These are phyloP conservation scores for Linum trigynum DNA, from an alignment of 345 rosid species.

Conservation along the genomic window DNA sequence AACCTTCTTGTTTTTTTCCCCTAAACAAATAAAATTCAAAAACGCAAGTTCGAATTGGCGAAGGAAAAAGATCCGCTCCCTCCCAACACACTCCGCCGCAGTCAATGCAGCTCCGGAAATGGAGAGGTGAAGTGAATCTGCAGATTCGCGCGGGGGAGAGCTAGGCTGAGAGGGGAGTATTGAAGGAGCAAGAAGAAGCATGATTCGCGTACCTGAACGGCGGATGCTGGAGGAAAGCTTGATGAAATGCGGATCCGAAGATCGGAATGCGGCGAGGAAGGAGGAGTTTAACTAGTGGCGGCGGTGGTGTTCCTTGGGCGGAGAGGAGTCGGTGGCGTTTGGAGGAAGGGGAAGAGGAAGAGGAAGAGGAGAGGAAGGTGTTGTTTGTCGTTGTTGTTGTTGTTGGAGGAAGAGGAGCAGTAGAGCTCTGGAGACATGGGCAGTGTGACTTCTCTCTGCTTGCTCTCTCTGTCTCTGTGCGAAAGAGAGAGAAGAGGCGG, in stretches of 20 bases:
- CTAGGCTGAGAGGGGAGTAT: background rate
- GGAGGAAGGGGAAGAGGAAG: background rate
- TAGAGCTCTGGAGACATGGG: background rate
- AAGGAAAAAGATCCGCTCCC: too few relatives aligned
- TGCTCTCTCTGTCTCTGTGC: background rate
- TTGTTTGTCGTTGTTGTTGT: background rate
- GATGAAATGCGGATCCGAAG: background rate
- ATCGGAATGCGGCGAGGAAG: background rate
- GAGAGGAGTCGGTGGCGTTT: background rate
- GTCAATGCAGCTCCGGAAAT: too few relatives aligned
- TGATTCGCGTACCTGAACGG: background rate
- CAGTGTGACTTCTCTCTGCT: background rate
- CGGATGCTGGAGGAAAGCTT: background rate
- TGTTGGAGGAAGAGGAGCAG: constrained; percentile 3
- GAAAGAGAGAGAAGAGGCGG: background rate
- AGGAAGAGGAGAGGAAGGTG: constrained; percentile 1
- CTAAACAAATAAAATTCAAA: too few relatives aligned
- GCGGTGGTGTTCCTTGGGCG: background rate
- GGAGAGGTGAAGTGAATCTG: too few relatives aligned
- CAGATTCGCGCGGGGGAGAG: background rate
- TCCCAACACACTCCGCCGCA: too few relatives aligned
- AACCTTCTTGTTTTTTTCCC: too few relatives aligned
- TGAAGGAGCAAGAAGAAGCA: background rate
- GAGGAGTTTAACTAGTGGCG: background rate
- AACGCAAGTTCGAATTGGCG: too few relatives aligned